These are phyloP conservation scores for Parascedosporium putredinis DNA, from an alignment of 2,329 filamentous ascomycete species.

Conservation along the genomic window DNA sequence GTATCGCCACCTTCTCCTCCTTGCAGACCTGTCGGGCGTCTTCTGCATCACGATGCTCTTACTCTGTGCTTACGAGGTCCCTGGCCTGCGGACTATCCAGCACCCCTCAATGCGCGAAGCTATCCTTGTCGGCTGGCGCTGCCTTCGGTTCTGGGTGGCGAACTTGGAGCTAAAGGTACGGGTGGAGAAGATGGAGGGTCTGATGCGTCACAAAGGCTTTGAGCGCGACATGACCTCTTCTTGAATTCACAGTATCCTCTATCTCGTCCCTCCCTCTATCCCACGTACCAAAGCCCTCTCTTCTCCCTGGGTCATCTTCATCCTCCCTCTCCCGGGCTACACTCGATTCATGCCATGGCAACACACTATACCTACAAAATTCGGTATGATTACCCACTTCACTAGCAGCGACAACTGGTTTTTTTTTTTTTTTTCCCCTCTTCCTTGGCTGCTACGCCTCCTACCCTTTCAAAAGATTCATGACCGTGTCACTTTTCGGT, in stretches of 20 bases:
- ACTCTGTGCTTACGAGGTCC: conserved; percentile 10
- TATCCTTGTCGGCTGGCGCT: conserved; percentile 9
- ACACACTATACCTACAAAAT: no score
- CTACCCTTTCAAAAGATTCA: no score
- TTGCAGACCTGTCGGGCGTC: conserved; percentile 12
- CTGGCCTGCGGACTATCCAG: conserved; percentile 10
- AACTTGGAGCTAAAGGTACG: conserved; percentile 1
- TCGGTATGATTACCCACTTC: no score
- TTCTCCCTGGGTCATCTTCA: no score
- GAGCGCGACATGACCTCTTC: background rate
- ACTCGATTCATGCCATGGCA: no score
- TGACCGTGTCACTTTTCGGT: no score
- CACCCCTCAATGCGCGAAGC: conserved; percentile 3
- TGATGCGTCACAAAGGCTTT: conserved; percentile 5
- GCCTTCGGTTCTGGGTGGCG: conserved; percentile 5
- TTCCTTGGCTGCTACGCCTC: no score
- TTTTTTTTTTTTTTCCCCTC: background rate
- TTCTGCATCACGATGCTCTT: conserved; percentile 12
- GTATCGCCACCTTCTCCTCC: conserved; percentile 12
- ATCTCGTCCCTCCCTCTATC: no score
- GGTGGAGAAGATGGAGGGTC: conserved; percentile 2
- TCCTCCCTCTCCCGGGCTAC: no score
- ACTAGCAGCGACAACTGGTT: no score
- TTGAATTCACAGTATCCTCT: no score
- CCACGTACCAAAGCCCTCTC: no score